Evolutionary conservation across 768 basidiomycete species (phyloP), one percentile per base, ranked within the genome.

Genomic region (Infundibulicybe gibba): DNA sequence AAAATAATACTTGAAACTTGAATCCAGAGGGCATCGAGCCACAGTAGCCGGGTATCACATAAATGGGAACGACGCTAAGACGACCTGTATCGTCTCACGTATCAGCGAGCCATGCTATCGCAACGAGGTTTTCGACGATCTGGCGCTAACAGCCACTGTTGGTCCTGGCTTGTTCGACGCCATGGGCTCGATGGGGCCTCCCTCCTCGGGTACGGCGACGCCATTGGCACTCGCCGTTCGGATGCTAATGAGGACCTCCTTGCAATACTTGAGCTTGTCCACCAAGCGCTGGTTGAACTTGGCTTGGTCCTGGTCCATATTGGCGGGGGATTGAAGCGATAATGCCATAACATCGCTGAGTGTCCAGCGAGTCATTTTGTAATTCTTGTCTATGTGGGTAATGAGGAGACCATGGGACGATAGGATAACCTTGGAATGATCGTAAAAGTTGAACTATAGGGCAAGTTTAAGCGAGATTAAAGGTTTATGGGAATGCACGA

Each of bases 361-460:
- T 31, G 81, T 75, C 74, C 81, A 87, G 34, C 84, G 81, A 37
- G 84, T 83, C 62, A 94, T 67, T 46, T 76, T 75, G 70, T 92
- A 89, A 56, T 84, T 77, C 73, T 91, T 92, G 77, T 94, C 91
- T 58, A 97, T 94, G 64, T 94, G 85, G 3, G 93, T 91, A 41
- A 98, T 75, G 12, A 84, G 65, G 11, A 85, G 72, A 2, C 90
- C 94, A 20, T 84, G 74, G 1, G 84, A 81, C 14, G 92, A 91
- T 43, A 99, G 72, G 48, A 99, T 84, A 50, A 98, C 70, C 64
- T 99, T 98, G 35, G 90, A 87, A 70, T 99, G 97, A 68, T 98
- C 97, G 64, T 90, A 91, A 65, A 97, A 98, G 73, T 98, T 99
- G 79, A 97, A 97, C 95, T 98, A 61, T 2, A 40, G 19, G 44